A percentile compares a stretch with the other conserved stretches of the same genome.
Conservation (phyloP, 306 rosid species). For the Abrus pulchellus region DNA sequence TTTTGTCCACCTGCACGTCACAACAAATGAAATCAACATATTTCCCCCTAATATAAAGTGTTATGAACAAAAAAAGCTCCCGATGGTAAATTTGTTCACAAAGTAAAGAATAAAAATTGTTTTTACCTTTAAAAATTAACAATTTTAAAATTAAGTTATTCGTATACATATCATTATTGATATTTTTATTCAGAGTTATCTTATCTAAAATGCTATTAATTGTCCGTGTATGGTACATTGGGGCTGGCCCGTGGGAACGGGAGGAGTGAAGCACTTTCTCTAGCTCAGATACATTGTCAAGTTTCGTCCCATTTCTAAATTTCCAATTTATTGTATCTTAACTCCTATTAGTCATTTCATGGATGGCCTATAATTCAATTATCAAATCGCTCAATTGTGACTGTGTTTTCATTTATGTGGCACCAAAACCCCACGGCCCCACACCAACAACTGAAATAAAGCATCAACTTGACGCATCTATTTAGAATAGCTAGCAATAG, state of each 20-base stretch:
- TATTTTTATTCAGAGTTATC: neutral
- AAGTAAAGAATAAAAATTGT: too few species aligned
- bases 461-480: slow-evolving; percentile 1
- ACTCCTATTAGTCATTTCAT: neutral
- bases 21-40: neutral
- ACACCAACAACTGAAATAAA: neutral
- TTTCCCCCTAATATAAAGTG: neutral
- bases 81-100: neutral
- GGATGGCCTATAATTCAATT: neutral
- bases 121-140: neutral
- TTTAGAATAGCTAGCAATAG: neutral
- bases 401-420: neutral
- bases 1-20: slow-evolving; percentile 86
- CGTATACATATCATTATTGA: neutral
- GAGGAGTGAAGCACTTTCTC: slow-evolving; percentile 10
- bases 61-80: neutral
- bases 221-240: neutral
- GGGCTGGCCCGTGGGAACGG: neutral
- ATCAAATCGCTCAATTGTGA: neutral
- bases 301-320: slow-evolving; percentile 3
- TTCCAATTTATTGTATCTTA: neutral
- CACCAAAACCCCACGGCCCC: neutral
- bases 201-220: neutral
- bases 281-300: slow-evolving; percentile 33
- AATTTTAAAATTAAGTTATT: neutral